Conservation (phyloP, 2,329 filamentous ascomycete species). For the Penicillium sp. region DNA sequence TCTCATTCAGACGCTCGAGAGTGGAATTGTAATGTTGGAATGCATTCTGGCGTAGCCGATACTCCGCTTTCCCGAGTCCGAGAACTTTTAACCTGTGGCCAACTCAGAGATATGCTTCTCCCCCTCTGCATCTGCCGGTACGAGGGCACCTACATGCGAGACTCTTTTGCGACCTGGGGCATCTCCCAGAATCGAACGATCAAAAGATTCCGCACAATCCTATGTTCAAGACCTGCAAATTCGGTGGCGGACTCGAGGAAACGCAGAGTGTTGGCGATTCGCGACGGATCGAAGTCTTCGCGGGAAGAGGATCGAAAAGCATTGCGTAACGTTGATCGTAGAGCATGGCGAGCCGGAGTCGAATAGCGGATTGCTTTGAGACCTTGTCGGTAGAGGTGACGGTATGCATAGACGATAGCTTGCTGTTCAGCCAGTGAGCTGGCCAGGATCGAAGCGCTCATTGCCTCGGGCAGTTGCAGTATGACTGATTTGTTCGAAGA, state of each 20-base stretch:
- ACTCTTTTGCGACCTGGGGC: slow-evolving; percentile 29
- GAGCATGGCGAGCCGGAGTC: slow-evolving; percentile 54
- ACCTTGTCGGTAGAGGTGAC: slow-evolving; percentile 54
- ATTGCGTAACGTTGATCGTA: slow-evolving; percentile 46
- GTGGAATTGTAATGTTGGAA: slow-evolving; percentile 46
- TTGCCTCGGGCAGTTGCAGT: no score
- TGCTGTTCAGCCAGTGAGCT: no score
- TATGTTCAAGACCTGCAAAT: slow-evolving; percentile 45
- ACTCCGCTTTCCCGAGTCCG: slow-evolving; percentile 27
- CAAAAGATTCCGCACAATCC: slow-evolving; percentile 47
- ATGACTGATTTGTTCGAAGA: no score
- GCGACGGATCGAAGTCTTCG: slow-evolving; percentile 39
- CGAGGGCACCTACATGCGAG: slow-evolving; percentile 30
- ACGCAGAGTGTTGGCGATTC: slow-evolving; percentile 46
- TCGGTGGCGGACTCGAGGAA: slow-evolving; percentile 45
- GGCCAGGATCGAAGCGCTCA: slow-evolving; percentile 6
- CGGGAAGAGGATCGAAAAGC: slow-evolving; percentile 41
- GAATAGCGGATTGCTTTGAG: slow-evolving; percentile 58
- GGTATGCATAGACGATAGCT: slow-evolving; percentile 53
- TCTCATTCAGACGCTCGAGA: slow-evolving; percentile 49
- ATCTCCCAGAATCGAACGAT: slow-evolving; percentile 46
- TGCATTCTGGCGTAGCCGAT: slow-evolving; percentile 33
- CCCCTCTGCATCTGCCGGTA: slow-evolving; percentile 4
- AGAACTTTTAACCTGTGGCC: slow-evolving; percentile 29
- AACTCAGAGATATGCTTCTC: slow-evolving; percentile 22